Evolutionary conservation across 495 filamentous ascomycete genomes (phyloP).

Genomic region (Podospora anserina): DNA sequence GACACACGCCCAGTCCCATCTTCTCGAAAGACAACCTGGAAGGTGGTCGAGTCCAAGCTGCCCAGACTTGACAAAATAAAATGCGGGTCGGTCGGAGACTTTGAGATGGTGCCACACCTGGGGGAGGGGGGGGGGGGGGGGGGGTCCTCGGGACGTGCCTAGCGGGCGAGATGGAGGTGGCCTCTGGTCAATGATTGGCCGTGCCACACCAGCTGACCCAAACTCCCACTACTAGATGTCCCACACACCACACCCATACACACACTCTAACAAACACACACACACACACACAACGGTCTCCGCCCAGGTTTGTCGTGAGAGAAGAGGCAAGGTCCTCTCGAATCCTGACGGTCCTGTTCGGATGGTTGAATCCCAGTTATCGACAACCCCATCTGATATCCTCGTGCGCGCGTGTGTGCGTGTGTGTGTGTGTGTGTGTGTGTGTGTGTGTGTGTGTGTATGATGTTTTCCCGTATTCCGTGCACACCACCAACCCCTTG

Average conservation of each 20-base stretch:
- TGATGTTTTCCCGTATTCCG: neutral
- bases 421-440: too few relatives aligned
- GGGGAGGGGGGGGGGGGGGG: constrained; percentile 6
- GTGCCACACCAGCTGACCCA: constrained; percentile 28
- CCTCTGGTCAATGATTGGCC: constrained; percentile 29
- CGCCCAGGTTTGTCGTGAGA: neutral
- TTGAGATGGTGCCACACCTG: constrained; percentile 24
- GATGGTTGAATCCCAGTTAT: too few relatives aligned
- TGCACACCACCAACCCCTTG: neutral
- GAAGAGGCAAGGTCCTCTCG: neutral
- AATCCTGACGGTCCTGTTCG: neutral
- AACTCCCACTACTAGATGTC: constrained; percentile 15
- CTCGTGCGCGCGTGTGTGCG: neutral
- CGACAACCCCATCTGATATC: neutral
- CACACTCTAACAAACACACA: too few relatives aligned
- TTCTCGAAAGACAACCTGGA: neutral
- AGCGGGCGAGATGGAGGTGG: constrained; percentile 24
- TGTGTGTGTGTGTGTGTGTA: too few relatives aligned
- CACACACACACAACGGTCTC: neutral
- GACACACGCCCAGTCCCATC: neutral
- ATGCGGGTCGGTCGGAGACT: constrained; percentile 31
- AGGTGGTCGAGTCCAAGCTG: neutral
- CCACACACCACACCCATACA: constrained; percentile 6
- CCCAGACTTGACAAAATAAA: neutral
- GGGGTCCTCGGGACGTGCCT: constrained; percentile 31